A percentile compares a stretch with the other conserved stretches of the same genome.
phyloP scores from a whole-genome alignment of 805 yeast species.

The Yarrowia sp. region DNA sequence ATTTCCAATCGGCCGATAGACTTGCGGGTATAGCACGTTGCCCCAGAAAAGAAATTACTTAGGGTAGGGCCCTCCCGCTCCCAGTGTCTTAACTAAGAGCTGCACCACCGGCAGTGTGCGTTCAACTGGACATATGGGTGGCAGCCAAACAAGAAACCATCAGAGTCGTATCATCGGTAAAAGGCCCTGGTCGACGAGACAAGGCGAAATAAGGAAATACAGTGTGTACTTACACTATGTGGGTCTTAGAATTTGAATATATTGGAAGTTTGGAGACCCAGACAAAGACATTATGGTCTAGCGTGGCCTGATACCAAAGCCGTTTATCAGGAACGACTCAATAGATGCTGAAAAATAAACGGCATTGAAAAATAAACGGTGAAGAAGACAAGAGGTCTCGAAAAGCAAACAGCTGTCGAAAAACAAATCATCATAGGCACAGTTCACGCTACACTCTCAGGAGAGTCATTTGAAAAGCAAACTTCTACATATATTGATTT shows the following conservation, averaged over 20 bases:
- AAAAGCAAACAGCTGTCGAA: too few relatives aligned
- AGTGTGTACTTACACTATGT: neutral
- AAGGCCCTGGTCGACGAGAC: neutral
- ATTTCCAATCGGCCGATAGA: neutral
- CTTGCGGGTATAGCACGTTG: neutral
- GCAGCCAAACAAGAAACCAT: slow-evolving; percentile 10
- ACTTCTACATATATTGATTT: too few relatives aligned
- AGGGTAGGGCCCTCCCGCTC: neutral
- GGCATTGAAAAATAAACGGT: too few relatives aligned
- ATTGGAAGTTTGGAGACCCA: neutral
- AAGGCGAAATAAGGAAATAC: slow-evolving; percentile 5
- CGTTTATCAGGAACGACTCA: neutral
- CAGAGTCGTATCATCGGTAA: neutral
- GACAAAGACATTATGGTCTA: neutral
- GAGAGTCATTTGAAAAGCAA: too few relatives aligned
- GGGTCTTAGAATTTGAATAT: slow-evolving; percentile 6
- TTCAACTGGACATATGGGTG: neutral
- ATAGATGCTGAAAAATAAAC: too few relatives aligned
- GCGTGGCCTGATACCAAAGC: slow-evolving; percentile 1
- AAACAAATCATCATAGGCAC: too few relatives aligned
- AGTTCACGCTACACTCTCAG: too few relatives aligned
- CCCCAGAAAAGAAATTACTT: slow-evolving; percentile 1
- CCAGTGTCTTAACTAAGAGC: neutral
- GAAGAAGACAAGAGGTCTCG: too few relatives aligned
- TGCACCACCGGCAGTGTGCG: slow-evolving; percentile 1